Percentiles rank a stretch among this genome's conserved stretches.
phyloP scores from a whole-genome alignment of 441 rosid genomes.

The Macaranga tanarius region DNA sequence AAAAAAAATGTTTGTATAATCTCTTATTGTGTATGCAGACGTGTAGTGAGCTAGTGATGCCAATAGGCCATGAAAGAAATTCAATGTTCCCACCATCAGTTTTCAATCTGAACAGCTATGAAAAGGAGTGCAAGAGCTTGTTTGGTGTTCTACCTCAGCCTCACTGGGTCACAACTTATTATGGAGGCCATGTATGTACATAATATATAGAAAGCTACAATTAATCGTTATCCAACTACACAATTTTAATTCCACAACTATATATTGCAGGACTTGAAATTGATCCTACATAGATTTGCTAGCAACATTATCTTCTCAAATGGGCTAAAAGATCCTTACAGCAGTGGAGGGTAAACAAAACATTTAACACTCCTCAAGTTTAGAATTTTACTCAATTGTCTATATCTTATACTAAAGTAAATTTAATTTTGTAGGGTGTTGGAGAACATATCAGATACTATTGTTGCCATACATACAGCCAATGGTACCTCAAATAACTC shows the following conservation, averaged over 20 bases:
- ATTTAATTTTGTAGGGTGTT: slow-evolving; percentile 36
- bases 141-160: slow-evolving; percentile 67
- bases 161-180: slow-evolving; percentile 72
- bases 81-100: slow-evolving; percentile 63
- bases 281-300: slow-evolving; percentile 57
- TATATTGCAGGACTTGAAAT: slow-evolving; percentile 51
- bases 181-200: slow-evolving; percentile 58
- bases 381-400: too few relatives aligned
- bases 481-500: slow-evolving; percentile 34
- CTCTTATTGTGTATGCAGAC: slow-evolving; percentile 27
- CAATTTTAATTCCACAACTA: too few relatives aligned
- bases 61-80: slow-evolving; percentile 49
- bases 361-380: too few relatives aligned
- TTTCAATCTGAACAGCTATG: slow-evolving; percentile 40
- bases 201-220: too few relatives aligned
- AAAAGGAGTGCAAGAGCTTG: slow-evolving; percentile 29
- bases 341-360: slow-evolving; percentile 68
- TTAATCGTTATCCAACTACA: too few relatives aligned
- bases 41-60: slow-evolving; percentile 73
- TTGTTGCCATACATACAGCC: slow-evolving; percentile 44
- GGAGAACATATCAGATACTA: slow-evolving; percentile 54
- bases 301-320: slow-evolving; percentile 88
- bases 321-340: slow-evolving; percentile 75
- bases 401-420: too few relatives aligned
- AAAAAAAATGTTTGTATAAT: too few relatives aligned